A percentile compares a stretch with the other conserved stretches of the same genome.
Conservation (phyloP, 1,284 basidiomycete genomes). For the Tilletia horrida region DNA sequence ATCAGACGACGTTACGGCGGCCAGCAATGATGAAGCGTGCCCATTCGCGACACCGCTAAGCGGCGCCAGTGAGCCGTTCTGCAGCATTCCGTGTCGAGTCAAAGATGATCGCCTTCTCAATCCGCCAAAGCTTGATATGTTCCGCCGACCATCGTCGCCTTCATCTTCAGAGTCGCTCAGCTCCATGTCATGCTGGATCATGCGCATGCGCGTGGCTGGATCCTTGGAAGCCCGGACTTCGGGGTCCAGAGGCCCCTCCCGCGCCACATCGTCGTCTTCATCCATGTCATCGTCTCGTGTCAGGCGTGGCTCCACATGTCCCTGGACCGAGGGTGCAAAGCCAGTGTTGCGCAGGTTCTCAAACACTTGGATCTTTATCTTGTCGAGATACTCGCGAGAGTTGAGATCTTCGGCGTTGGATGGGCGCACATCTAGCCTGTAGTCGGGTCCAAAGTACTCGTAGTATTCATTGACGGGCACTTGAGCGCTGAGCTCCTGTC, state of each 20-base stretch:
- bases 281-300: slow-evolving; percentile 31
- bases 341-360: slow-evolving; percentile 59
- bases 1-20: no score
- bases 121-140: slow-evolving; percentile 16
- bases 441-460: slow-evolving; percentile 98
- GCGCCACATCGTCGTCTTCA: slow-evolving; percentile 32
- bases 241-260: slow-evolving; percentile 27
- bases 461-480: slow-evolving; percentile 64
- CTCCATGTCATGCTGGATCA: slow-evolving; percentile 37
- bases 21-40: no score
- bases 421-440: slow-evolving; percentile 90
- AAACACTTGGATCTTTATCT: slow-evolving; percentile 85
- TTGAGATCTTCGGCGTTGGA: slow-evolving; percentile 97
- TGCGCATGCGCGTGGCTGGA: slow-evolving; percentile 31
- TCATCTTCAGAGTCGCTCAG: slow-evolving; percentile 42
- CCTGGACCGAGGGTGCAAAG: slow-evolving; percentile 47
- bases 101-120: background rate
- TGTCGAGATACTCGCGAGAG: slow-evolving; percentile 77
- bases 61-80: background rate
- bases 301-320: slow-evolving; percentile 45
- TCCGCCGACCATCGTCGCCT: slow-evolving; percentile 34
- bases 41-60: no score
- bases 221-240: slow-evolving; percentile 38
- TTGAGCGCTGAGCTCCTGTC: slow-evolving; percentile 76
- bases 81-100: background rate